Percentiles rank a stretch among this genome's conserved stretches.
Evolutionary conservation across 2,329 filamentous ascomycete genomes (phyloP).

Genomic region (Arthrobotrys conoides): DNA sequence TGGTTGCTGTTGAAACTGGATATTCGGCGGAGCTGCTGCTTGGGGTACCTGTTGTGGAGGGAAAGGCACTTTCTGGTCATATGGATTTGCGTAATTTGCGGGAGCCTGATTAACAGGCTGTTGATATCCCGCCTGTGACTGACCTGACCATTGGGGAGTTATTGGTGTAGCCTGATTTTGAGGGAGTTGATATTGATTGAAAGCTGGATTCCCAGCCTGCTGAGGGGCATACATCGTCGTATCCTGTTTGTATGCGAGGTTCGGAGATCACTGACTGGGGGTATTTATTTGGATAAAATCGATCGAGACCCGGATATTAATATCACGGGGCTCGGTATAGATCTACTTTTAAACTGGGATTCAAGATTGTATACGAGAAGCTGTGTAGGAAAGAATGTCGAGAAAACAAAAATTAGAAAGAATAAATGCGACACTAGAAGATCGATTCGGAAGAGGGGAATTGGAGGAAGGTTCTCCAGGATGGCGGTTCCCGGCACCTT

Average conservation of each 20-base stretch:
- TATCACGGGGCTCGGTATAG: not conserved
- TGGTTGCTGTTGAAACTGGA: conserved; percentile 23
- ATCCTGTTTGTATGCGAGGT: not conserved
- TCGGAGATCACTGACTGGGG: not conserved
- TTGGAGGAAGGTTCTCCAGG: conserved; percentile 3
- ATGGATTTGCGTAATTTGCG: conserved; percentile 19
- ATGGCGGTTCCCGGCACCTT: conserved; percentile 17
- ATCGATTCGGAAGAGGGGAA: conserved; percentile 9
- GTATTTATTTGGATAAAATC: conserved; percentile 8
- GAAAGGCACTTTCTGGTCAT: conserved; percentile 41
- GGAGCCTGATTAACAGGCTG: conserved; percentile 7
- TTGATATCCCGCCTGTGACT: conserved; percentile 35
- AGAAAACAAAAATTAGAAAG: conserved; percentile 21
- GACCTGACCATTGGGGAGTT: conserved; percentile 53
- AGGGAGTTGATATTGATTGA: conserved; percentile 29
- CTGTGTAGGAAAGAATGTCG: not conserved
- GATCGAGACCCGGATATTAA: conserved; percentile 1
- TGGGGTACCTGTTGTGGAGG: conserved; percentile 10
- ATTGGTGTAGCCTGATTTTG: conserved; percentile 19
- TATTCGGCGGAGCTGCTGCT: conserved; percentile 5
- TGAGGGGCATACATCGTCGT: conserved; percentile 51
- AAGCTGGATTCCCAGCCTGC: conserved; percentile 54
- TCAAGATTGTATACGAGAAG: not conserved
- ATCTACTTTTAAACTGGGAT: conserved; percentile 3
- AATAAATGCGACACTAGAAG: not conserved